Evolutionary conservation across 352 stramenopile species (phyloP).

Genomic region (Phytophthora pini): DNA sequence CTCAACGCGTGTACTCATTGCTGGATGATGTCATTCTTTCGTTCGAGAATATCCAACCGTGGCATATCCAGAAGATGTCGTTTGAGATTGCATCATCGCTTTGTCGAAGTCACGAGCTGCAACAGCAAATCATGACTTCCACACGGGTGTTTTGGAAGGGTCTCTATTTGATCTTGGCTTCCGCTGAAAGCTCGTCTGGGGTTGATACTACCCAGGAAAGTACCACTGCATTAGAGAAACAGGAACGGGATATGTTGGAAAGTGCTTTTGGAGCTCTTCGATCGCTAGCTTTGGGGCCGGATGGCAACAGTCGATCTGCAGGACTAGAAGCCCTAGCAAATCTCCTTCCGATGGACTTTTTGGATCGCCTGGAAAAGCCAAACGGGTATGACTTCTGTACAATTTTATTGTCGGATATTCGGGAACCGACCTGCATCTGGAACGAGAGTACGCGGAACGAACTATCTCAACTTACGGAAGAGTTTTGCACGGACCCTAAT

Average conservation of each 20-base stretch:
- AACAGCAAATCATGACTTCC: conserved; percentile 68
- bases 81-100: conserved; percentile 82
- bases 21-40: conserved; percentile 73
- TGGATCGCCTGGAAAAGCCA: conserved; percentile 74
- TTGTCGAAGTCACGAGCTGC: conserved; percentile 55
- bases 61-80: conserved; percentile 78
- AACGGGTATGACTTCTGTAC: conserved; percentile 80
- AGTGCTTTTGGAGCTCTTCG: conserved; percentile 73
- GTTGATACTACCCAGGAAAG: conserved; percentile 44
- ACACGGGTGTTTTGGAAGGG: conserved; percentile 84
- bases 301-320: conserved; percentile 58
- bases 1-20: conserved; percentile 61
- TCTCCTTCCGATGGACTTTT: conserved; percentile 74
- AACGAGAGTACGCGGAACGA: conserved; percentile 67
- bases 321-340: conserved; percentile 70
- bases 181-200: conserved; percentile 58
- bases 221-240: conserved; percentile 52
- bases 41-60: conserved; percentile 79
- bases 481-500: conserved; percentile 66
- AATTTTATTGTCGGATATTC: conserved; percentile 73
- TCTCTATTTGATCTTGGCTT: conserved; percentile 78
- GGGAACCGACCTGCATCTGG: conserved; percentile 82
- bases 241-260: conserved; percentile 79
- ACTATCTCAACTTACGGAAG: conserved; percentile 76
- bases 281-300: conserved; percentile 61